These are phyloP conservation scores for Lentinula aciculospora DNA, from an alignment of 768 basidiomycete genomes.

Conservation along the genomic window DNA sequence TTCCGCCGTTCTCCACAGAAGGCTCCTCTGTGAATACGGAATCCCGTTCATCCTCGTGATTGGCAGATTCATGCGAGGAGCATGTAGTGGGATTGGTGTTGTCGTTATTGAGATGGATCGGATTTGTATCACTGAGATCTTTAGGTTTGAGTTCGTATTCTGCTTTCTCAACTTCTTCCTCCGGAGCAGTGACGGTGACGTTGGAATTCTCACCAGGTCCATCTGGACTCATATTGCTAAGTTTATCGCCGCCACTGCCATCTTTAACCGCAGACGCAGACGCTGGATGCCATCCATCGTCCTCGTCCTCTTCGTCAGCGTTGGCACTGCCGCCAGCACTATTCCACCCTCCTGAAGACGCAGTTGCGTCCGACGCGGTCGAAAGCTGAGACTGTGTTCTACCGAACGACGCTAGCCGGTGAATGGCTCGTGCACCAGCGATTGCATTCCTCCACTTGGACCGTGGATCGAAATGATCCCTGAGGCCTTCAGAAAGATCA, in stretches of 20 bases:
- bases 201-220: slow-evolving; percentile 32
- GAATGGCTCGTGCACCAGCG: slow-evolving; percentile 36
- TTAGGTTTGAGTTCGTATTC: slow-evolving; percentile 2
- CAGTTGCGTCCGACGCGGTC: not conserved
- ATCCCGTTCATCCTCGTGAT: slow-evolving; percentile 19
- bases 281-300: not conserved
- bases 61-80: not conserved
- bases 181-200: slow-evolving; percentile 26
- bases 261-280: not conserved
- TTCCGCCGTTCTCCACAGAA: not conserved
- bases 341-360: not conserved
- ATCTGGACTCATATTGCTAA: not conserved
- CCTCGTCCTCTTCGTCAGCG: slow-evolving; percentile 3
- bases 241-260: slow-evolving; percentile 12
- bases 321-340: not conserved
- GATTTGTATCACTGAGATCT: no score
- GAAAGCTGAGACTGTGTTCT: not conserved
- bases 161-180: not conserved
- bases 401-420: slow-evolving; percentile 26
- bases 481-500: slow-evolving; percentile 68
- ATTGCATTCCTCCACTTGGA: slow-evolving; percentile 75
- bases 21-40: slow-evolving; percentile 7
- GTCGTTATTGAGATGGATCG: slow-evolving; percentile 4
- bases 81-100: slow-evolving; percentile 1
- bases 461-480: slow-evolving; percentile 76